Evolutionary conservation across 78 protist species (phyloP).

Genomic region (Goniomonas avonlea): DNA sequence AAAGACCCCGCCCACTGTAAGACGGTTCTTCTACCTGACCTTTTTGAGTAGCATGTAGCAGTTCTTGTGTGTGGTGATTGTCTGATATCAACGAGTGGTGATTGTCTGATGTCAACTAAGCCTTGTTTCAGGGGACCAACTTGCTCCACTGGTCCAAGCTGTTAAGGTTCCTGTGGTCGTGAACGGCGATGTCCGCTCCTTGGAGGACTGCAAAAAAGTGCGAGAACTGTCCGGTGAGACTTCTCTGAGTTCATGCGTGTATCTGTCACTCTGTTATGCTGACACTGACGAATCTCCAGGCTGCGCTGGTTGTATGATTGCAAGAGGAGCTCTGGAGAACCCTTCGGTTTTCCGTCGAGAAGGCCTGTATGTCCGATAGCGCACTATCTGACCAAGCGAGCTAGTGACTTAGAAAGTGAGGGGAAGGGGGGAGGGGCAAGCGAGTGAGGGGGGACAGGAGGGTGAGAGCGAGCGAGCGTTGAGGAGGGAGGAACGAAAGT

Average conservation of each 20-base stretch:
- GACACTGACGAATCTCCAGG: background rate
- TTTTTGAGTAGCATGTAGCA: background rate
- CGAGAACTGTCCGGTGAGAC: too few species aligned
- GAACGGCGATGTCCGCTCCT: slow-evolving; percentile 1
- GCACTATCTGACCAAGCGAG: too few species aligned
- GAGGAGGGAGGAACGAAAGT: too few species aligned
- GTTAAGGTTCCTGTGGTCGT: background rate
- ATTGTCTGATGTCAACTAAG: background rate
- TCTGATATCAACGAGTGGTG: background rate
- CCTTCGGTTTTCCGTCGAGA: background rate
- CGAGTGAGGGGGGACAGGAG: too few species aligned
- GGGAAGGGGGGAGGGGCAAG: too few species aligned
- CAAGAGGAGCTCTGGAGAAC: slow-evolving; percentile 33
- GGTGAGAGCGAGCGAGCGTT: too few species aligned
- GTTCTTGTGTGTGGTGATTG: background rate
- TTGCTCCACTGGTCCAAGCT: background rate
- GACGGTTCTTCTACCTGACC: slow-evolving; percentile 4
- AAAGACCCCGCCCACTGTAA: slow-evolving; percentile 18
- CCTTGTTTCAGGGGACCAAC: background rate
- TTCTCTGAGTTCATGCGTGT: background rate
- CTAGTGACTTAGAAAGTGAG: too few species aligned
- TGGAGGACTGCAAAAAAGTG: background rate
- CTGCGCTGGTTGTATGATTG: slow-evolving; percentile 26
- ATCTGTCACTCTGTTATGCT: background rate
- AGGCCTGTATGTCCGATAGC: too few species aligned